Percentiles rank a stretch among this genome's conserved stretches.
Evolutionary conservation across 176 grass and related monocot genomes (phyloP).

Genomic region (Olyra latifolia): DNA sequence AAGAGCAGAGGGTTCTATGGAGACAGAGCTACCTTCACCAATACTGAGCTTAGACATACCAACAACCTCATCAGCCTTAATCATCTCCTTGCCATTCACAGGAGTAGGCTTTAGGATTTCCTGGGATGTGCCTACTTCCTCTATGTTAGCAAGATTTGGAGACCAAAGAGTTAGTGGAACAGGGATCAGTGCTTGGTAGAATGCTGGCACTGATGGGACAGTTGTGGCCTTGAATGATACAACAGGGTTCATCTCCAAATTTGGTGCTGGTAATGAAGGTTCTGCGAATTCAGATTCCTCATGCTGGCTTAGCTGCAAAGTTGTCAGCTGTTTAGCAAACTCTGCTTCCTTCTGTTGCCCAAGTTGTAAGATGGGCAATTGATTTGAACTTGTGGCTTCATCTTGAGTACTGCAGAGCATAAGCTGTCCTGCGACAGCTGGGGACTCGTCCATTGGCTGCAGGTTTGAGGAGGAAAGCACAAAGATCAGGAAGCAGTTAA

Average conservation of each 20-base stretch:
- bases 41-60: constrained; percentile 89
- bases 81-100: constrained; percentile 48
- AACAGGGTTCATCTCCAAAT: constrained; percentile 31
- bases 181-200: constrained; percentile 55
- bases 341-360: constrained; percentile 49
- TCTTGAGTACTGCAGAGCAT: constrained; percentile 31
- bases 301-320: constrained; percentile 42
- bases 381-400: constrained; percentile 45
- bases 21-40: constrained; percentile 39
- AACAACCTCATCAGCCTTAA: constrained; percentile 64
- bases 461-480: constrained; percentile 19
- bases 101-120: constrained; percentile 73
- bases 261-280: constrained; percentile 7
- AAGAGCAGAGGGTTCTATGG: constrained; percentile 56
- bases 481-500: constrained; percentile 11
- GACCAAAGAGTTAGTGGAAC: constrained; percentile 51
- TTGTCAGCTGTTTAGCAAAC: constrained; percentile 28
- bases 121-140: constrained; percentile 35
- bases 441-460: constrained; percentile 53
- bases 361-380: constrained; percentile 43
- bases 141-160: constrained; percentile 36
- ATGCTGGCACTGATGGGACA: constrained; percentile 27
- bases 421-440: constrained; percentile 28
- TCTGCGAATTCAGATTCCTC: constrained; percentile 42
- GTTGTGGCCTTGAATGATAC: constrained; percentile 26